Conservation (phyloP, 805 yeast genomes). For the Pichia nanzhaoensis region DNA sequence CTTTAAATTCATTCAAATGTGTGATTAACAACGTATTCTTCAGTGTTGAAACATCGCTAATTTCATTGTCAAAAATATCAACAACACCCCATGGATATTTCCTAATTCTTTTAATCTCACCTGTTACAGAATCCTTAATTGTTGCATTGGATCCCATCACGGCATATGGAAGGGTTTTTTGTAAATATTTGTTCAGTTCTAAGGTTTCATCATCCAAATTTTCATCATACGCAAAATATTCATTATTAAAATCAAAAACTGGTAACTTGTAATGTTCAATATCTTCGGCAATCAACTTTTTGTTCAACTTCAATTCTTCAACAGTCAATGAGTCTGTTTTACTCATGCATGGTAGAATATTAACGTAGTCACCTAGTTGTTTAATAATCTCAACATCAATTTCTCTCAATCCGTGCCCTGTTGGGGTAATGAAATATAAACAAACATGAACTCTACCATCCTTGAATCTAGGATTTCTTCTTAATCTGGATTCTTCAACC, state of each 20-base stretch:
- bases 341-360: slow-evolving; percentile 76
- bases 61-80: slow-evolving; percentile 53
- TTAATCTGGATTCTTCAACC: slow-evolving; percentile 72
- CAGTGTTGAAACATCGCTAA: slow-evolving; percentile 73
- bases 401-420: slow-evolving; percentile 61
- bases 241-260: slow-evolving; percentile 69
- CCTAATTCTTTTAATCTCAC: slow-evolving; percentile 41
- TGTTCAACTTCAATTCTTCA: slow-evolving; percentile 64
- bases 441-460: slow-evolving; percentile 79
- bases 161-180: slow-evolving; percentile 54
- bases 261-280: slow-evolving; percentile 65
- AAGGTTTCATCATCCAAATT: slow-evolving; percentile 26
- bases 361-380: slow-evolving; percentile 62
- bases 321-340: slow-evolving; percentile 75
- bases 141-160: slow-evolving; percentile 51
- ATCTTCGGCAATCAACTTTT: slow-evolving; percentile 69
- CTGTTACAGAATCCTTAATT: slow-evolving; percentile 30
- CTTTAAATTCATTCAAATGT: slow-evolving; percentile 83
- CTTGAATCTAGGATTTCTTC: slow-evolving; percentile 78
- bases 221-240: slow-evolving; percentile 33
- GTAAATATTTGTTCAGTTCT: slow-evolving; percentile 32
- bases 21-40: slow-evolving; percentile 75
- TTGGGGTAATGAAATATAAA: slow-evolving; percentile 66
- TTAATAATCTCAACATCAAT: slow-evolving; percentile 69
- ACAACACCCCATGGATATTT: slow-evolving; percentile 66